Base-by-base conservation (phyloP, 139 green algal species). In the Zygnema cylindricum region DNA sequence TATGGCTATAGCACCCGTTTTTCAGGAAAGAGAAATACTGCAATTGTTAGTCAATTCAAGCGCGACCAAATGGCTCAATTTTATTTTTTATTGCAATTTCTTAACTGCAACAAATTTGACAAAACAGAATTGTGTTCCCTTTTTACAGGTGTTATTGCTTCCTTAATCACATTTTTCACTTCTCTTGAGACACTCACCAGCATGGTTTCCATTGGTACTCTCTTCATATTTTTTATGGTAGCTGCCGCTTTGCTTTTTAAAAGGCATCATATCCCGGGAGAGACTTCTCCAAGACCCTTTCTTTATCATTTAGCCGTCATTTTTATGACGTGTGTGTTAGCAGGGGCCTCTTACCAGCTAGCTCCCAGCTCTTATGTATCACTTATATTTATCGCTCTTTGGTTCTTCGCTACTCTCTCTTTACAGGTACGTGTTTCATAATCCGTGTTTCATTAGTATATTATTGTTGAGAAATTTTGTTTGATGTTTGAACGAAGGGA, bases 201-300 rank as follows among this genome's bases (percentile, higher is more conserved):
- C 89, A 89, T 98, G 38, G 96, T 98, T 16, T 96, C 92, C 81
- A 96, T 97, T 21, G 96, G 96, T 77, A 98, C 95, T 2, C 93
- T 98, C 7, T 93, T 96, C 63, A 94, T 98, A 0, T 98, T 98
- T 83, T 87, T 90, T 69, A 86, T 92, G 43, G 95, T 98, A 40
- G 94, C 89, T 81, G 55, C 88, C 0, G 95, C 87, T 22, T 75
- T 95, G 32, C 63, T 96, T 25, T 63, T 38, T 11, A 86, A 16
- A 43, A 11, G 41, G 30, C 11, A 23, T 43, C 79, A 79, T 38
- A 38, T 38, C 2, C 40, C 41, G 11, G 43, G 41, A 41, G 16
- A 79, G 2, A 88, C 1, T 21, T 86, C 33, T 1, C 84, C 84
- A 71, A 2, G 2, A 21, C n/a, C 32, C 16, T 16, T 41, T 22